phyloP scores from a whole-genome alignment of 192 early-diverging fungal species.

The Glomus cerebriforme region DNA sequence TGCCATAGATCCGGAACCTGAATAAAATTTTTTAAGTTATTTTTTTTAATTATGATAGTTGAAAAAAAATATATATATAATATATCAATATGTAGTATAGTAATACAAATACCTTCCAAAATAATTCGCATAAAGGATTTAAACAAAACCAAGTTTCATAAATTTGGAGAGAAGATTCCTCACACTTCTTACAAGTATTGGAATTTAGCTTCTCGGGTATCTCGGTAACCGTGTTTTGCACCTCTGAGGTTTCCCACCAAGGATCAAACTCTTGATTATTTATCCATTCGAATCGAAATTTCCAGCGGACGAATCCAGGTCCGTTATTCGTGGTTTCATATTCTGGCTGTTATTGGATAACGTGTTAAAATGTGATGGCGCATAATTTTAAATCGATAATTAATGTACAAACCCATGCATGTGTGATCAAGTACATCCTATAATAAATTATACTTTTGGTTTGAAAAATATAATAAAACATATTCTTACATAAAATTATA shows the following conservation, averaged over 20 bases:
- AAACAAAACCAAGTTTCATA: neutral
- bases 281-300: slow-evolving; percentile 21
- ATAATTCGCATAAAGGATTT: neutral
- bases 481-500: neutral
- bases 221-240: too few species aligned
- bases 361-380: neutral
- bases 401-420: slow-evolving; percentile 1
- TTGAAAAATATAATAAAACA: neutral
- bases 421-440: neutral
- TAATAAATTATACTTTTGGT: neutral
- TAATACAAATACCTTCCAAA: neutral
- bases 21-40: neutral
- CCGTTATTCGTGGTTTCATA: too few species aligned
- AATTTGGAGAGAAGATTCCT: neutral
- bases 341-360: neutral
- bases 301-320: neutral
- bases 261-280: neutral
- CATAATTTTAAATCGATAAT: neutral
- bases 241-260: slow-evolving; percentile 9
- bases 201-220: neutral
- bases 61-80: neutral
- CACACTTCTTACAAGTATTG: neutral
- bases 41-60: neutral
- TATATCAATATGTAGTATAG: neutral
- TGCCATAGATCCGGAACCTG: neutral